Evolutionary conservation across 768 basidiomycete species (phyloP), one percentile per base, ranked within the genome.

Genomic region (Lentinula aciculospora): DNA sequence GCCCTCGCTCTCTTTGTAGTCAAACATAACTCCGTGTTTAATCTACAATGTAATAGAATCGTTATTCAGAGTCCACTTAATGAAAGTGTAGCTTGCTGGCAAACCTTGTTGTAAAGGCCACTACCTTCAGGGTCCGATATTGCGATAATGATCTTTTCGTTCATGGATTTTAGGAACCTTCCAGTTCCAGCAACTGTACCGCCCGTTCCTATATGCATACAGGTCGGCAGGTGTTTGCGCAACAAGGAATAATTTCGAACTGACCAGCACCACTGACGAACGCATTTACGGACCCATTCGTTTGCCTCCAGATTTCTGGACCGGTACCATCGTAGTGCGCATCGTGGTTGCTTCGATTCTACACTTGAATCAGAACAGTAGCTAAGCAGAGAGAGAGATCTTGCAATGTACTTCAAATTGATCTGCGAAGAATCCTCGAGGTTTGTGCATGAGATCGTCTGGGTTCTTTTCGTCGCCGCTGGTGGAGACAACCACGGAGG

Each of bases 251-350:
- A 12, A 29, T 25, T 39, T n/a, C n/a, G 50, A 34, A 60, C 73
- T 59, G 58, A 85, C 94, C 94, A 56, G 96, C 94, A 1, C 96
- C 96, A 28, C 87, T 83, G 40, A 98, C 86, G 65, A 98, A 98
- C 5, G 88, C 93, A 66, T 90, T 80, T 0, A 97, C 60, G 27
- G 74, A 72, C 10, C 94, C 94, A 65, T 86, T 87, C 6, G 92
- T 93, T 68, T 99, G 97, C 42, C 86, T 78, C 88, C 94, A 94
- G 32, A 98, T 92, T 74, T 98, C 97, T 0, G 94, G 94, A 0
- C 92, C 97, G 0, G 97, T 98, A 5, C 92, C 92, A 32, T 82
- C 71, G 61, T 81, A 92, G 68, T 99, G 97, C 0, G 96, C 94
- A 55, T 87, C 79, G 68, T 85, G 93, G 65, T 99, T 98, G 65